Evolutionary conservation across 208 protist genomes (phyloP).

Genomic region (Kentomonas sorsogonicus): DNA sequence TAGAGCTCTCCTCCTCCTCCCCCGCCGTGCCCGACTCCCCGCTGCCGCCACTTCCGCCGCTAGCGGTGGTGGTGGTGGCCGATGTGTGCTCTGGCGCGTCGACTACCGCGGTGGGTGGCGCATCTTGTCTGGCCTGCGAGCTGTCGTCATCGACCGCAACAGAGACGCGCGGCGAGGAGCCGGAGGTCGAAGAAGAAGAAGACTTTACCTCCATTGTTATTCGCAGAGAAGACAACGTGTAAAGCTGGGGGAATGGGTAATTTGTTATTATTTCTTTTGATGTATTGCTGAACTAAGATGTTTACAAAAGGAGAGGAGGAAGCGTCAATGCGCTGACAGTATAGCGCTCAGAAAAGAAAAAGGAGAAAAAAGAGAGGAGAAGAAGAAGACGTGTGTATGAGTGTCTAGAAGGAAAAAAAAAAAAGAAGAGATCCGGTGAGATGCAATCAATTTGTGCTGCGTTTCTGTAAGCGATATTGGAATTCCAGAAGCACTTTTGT

Average conservation of each 20-base stretch:
- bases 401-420: constrained; percentile 7
- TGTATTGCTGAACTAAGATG: background rate
- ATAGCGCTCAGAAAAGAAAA: background rate
- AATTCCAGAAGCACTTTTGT: background rate
- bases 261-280: constrained; percentile 12
- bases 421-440: background rate
- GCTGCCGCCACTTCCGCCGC: background rate
- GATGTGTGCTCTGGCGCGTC: too few species aligned
- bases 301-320: background rate
- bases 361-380: background rate
- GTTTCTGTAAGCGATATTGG: background rate
- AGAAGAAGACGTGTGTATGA: constrained; percentile 1
- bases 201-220: too few species aligned
- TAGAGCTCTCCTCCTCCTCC: too few species aligned
- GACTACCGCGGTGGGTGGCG: too few species aligned
- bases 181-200: too few species aligned
- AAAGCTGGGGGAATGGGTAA: too few species aligned
- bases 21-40: too few species aligned
- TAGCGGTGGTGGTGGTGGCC: too few species aligned
- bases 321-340: background rate
- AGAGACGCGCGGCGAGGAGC: too few species aligned
- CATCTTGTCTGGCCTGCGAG: too few species aligned
- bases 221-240: too few species aligned
- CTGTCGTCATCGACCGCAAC: too few species aligned
- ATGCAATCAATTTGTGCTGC: background rate